These are phyloP conservation scores for Penicillium desertorum DNA, from an alignment of 495 filamentous ascomycete genomes.

Conservation along the genomic window DNA sequence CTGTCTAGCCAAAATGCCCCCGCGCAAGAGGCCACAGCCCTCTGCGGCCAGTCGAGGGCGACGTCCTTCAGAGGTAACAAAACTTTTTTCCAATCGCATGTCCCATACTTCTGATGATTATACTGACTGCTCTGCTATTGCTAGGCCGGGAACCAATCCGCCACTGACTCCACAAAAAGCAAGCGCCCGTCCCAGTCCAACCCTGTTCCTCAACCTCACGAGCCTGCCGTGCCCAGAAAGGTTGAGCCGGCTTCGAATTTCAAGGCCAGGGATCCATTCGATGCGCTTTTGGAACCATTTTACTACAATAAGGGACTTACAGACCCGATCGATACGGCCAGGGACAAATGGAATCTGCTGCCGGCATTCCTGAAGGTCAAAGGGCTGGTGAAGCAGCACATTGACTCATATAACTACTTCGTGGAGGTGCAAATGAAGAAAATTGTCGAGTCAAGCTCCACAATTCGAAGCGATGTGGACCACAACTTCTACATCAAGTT, in stretches of 20 bases:
- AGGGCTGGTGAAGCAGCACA: conserved; percentile 92
- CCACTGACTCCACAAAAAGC: conserved; percentile 14
- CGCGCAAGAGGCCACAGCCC: conserved; percentile 33
- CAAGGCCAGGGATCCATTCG: conserved; percentile 58
- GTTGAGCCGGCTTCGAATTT: conserved; percentile 23
- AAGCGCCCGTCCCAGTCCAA: conserved; percentile 24
- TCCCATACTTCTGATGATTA: not conserved
- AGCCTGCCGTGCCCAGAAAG: conserved; percentile 8
- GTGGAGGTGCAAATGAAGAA: conserved; percentile 93
- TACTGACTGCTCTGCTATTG: conserved; percentile 4
- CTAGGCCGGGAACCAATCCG: conserved; percentile 10
- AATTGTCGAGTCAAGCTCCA: conserved; percentile 84
- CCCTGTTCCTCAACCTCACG: conserved; percentile 12
- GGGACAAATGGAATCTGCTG: conserved; percentile 93
- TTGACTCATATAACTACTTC: conserved; percentile 98
- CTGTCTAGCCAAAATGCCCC: conserved; percentile 28
- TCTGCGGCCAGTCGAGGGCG: conserved; percentile 25
- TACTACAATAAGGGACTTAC: conserved; percentile 93
- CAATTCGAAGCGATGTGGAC: conserved; percentile 84
- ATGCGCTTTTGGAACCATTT: conserved; percentile 89
- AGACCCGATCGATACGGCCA: conserved; percentile 88
- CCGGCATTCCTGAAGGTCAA: conserved; percentile 98
- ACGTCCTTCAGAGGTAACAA: conserved; percentile 33
- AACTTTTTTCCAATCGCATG: conserved; percentile 27
- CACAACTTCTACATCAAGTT: conserved; percentile 85